Base-by-base conservation (phyloP, 2,329 filamentous ascomycete genomes). In the Cordyceps militaris region DNA sequence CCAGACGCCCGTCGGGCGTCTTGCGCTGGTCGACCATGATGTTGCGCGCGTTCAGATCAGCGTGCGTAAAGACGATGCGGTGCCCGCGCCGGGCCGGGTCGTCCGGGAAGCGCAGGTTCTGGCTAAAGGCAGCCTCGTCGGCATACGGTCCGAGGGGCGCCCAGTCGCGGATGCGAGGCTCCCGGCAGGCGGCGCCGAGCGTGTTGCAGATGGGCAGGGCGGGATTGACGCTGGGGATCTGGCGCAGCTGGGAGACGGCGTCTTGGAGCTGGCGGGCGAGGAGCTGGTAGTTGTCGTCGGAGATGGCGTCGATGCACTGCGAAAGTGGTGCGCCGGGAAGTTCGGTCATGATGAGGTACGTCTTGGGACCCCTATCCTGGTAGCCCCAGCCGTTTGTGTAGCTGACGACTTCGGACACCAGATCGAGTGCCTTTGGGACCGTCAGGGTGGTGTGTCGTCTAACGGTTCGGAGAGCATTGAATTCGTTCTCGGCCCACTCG, bases 1-100 rank as follows among this genome's bases (percentile, higher is more conserved):
- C 21, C 21, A 13, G 28, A 16, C 13, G 6, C 28, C 10, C 24
- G 3, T 21, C 53, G 13, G 13, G 11, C 4, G n/a, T n/a, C 1
- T 42, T 40, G 23, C 40, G 30, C 11, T 11, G 56, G 63, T 69
- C 63, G 16, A 73, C 63, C 16, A 71, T 52, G 23, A 73, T 71
- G 46, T 72, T 73, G 7, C 66, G 62, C 2, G 66, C 61, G 44
- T 70, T 70, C 6, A 73, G 63, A 49, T 71, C 69, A 1, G 66
- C 67, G 54, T 71, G 68, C 4, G 69, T 70, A 28, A 72, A 72
- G 7, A 69, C 61, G 9, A 68, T 66, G 23, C 59, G 57, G 57
- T 71, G 67, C 6, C 65, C 66, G 5, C 65, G 63, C 3, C 67
- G 65, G 49, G 55, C 59, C 7, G 69, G 64, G 2, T 73, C 66